Evolutionary conservation across 1,284 basidiomycete species (phyloP).

Genomic region (Boletellus sp.): DNA sequence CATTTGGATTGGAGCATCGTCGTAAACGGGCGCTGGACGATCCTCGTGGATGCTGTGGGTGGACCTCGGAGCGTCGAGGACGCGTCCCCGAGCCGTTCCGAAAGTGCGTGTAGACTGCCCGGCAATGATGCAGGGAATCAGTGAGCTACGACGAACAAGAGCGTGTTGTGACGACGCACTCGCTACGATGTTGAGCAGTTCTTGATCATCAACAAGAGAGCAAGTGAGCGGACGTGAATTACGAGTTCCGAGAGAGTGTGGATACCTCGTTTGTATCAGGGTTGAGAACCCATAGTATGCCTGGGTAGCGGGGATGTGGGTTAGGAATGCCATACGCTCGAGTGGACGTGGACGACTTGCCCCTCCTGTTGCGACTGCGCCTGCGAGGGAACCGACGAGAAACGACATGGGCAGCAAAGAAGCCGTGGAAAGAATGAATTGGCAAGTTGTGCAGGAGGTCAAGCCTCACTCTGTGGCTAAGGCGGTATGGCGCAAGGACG

Average conservation of each 20-base stretch:
- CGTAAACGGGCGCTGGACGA: conserved; percentile 42
- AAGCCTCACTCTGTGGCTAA: too few species aligned
- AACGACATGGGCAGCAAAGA: conserved; percentile 38
- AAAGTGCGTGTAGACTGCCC: conserved; percentile 47
- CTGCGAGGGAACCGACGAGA: conserved; percentile 53
- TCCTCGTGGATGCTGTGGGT: conserved; percentile 47
- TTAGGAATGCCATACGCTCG: too few species aligned
- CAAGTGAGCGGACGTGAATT: not conserved
- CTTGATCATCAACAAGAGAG: conserved; percentile 25
- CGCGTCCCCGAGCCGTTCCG: conserved; percentile 44
- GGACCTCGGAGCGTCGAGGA: conserved; percentile 43
- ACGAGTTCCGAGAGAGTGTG: not conserved
- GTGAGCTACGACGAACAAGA: not conserved
- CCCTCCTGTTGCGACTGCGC: conserved; percentile 56
- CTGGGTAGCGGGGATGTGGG: conserved; percentile 27
- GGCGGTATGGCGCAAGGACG: too few species aligned
- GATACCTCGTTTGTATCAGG: conserved; percentile 50
- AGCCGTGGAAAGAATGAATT: too few species aligned
- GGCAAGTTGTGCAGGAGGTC: too few species aligned
- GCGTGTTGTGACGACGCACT: conserved; percentile 37
- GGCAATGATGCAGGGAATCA: not conserved
- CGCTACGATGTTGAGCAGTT: conserved; percentile 47
- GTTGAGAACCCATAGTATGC: conserved; percentile 62
- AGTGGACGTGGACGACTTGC: conserved; percentile 31
- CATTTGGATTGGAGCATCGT: conserved; percentile 46